These are phyloP conservation scores for Nyssa sinensis DNA, from an alignment of 148 eudicot species.

Conservation along the genomic window DNA sequence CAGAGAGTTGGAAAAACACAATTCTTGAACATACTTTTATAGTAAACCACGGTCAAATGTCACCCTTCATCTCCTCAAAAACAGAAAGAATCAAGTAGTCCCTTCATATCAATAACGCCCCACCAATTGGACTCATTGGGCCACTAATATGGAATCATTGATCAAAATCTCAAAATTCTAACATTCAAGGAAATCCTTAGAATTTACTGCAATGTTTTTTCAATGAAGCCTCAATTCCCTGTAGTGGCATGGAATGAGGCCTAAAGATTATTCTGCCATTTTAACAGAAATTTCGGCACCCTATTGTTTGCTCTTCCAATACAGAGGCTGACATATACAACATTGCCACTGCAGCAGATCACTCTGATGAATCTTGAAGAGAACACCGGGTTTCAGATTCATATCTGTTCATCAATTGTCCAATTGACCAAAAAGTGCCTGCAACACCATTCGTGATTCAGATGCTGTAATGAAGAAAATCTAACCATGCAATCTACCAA, in stretches of 20 bases:
- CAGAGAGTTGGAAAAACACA: neutral
- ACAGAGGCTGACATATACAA: constrained; percentile 8
- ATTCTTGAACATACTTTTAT: neutral
- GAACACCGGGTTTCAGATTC: constrained; percentile 4
- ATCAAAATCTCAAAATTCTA: constrained; percentile 4
- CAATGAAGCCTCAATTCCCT: constrained; percentile 2
- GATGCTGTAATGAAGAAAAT: constrained; percentile 5
- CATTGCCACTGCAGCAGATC: constrained; percentile 27
- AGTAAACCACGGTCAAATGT: neutral
- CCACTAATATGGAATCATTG: neutral
- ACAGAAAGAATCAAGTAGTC: neutral
- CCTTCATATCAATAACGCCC: neutral
- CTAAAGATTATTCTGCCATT: neutral
- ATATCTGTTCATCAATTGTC: neutral
- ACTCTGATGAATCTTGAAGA: constrained; percentile 8
- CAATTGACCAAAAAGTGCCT: constrained; percentile 14
- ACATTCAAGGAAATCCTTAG: constrained; percentile 8
- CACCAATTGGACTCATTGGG: neutral
- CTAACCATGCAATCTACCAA: constrained; percentile 5
- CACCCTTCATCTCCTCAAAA: neutral
- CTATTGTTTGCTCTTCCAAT: constrained; percentile 21
- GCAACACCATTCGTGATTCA: constrained; percentile 20
- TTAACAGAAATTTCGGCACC: neutral
- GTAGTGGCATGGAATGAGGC: constrained; percentile 3
- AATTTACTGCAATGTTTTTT: neutral